A percentile compares a stretch with the other conserved stretches of the same genome.
phyloP scores from a whole-genome alignment of 345 rosid species.

The Eutrema yunnanense region DNA sequence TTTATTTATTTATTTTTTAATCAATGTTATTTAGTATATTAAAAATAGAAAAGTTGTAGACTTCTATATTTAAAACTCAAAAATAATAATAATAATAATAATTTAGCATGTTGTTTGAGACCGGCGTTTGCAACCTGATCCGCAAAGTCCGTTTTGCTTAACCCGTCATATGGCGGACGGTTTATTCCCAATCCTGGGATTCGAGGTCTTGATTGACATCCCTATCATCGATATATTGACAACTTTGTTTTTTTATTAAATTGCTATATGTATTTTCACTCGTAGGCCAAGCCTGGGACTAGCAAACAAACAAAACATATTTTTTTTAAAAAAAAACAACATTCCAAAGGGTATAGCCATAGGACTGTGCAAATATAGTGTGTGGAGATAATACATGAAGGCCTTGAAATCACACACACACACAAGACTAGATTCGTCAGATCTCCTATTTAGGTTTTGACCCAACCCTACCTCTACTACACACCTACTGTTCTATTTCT shows the following conservation, averaged over 20 bases:
- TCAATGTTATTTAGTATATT: no score
- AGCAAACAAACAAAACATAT: neutral
- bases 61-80: no score
- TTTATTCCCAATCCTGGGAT: no score
- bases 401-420: constrained; percentile 5
- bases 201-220: neutral
- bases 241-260: neutral
- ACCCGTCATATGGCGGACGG: no score
- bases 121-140: no score
- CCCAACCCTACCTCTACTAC: constrained; percentile 18
- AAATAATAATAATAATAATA: no score
- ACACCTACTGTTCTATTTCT: constrained; percentile 20
- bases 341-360: constrained; percentile 13
- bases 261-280: neutral
- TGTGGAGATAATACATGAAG: neutral
- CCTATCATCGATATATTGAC: neutral
- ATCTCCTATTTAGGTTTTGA: constrained; percentile 22
- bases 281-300: neutral
- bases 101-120: no score
- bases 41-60: no score
- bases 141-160: no score
- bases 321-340: neutral
- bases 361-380: constrained; percentile 16
- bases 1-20: no score
- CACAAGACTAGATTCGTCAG: constrained; percentile 18